These are phyloP conservation scores for Acorus gramineus DNA, from an alignment of 106 monocot species.

Conservation along the genomic window DNA sequence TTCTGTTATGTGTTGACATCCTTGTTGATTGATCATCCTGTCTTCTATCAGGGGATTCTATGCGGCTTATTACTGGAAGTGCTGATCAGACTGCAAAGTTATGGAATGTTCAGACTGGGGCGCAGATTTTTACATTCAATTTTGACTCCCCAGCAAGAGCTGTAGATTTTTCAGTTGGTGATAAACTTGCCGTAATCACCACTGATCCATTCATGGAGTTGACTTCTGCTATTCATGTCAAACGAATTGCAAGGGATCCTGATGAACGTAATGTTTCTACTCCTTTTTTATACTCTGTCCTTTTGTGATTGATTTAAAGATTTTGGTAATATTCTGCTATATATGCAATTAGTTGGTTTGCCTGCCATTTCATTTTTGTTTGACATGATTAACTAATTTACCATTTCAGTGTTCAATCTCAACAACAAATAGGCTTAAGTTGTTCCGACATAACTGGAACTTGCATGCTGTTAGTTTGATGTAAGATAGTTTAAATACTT, in stretches of 20 bases:
- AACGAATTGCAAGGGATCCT: conserved; percentile 51
- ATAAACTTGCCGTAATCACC: conserved; percentile 73
- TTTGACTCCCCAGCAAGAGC: conserved; percentile 79
- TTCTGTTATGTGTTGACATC: too few relatives aligned
- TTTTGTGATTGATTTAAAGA: not conserved
- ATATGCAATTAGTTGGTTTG: too few relatives aligned
- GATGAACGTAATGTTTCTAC: conserved; percentile 48
- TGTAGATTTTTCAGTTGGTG: conserved; percentile 83
- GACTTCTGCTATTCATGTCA: conserved; percentile 73
- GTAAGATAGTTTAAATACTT: too few relatives aligned
- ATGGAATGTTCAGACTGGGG: conserved; percentile 78
- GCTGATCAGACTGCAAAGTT: conserved; percentile 82
- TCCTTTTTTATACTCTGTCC: not conserved
- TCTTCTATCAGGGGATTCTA: conserved; percentile 57
- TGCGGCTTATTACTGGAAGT: conserved; percentile 60
- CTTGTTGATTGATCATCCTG: not conserved
- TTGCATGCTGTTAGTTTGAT: too few relatives aligned
- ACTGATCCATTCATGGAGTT: conserved; percentile 72
- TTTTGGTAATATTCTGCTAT: not conserved
- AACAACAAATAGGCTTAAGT: too few relatives aligned
- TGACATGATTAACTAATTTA: too few relatives aligned
- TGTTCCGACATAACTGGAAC: too few relatives aligned
- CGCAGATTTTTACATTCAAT: conserved; percentile 62
- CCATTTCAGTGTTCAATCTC: too few relatives aligned
- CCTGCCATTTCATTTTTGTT: too few relatives aligned